Conservation (phyloP, 495 filamentous ascomycete species). For the Penicillium fimorum region DNA sequence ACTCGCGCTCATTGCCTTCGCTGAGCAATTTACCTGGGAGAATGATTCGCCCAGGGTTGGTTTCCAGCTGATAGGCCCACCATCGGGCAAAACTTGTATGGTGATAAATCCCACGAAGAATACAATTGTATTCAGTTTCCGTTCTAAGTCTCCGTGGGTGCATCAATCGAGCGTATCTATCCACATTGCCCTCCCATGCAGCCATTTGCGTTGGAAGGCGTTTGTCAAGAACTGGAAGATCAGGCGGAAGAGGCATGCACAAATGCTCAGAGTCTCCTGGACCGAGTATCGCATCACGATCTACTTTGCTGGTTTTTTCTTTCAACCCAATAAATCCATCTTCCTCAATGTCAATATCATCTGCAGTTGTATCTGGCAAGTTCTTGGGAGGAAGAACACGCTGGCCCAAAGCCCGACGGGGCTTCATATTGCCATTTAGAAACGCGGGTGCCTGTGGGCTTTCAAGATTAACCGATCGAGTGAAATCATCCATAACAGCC, state of each 20-base stretch:
- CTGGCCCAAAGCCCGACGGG: constrained; percentile 19
- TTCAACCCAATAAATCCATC: constrained; percentile 21
- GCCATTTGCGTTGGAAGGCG: constrained; percentile 25
- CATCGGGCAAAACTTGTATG: constrained; percentile 27
- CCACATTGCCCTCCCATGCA: constrained; percentile 28
- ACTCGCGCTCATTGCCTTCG: constrained; percentile 10
- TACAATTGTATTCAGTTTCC: constrained; percentile 18
- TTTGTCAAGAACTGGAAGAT: constrained; percentile 30
- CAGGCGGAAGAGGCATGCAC: constrained; percentile 25
- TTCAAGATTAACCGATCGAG: constrained; percentile 23
- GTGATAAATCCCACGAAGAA: constrained; percentile 30
- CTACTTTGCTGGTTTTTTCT: constrained; percentile 11
- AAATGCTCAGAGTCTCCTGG: constrained; percentile 14
- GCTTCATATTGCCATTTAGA: constrained; percentile 34
- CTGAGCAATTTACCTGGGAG: constrained; percentile 14
- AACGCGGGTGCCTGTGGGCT: constrained; percentile 15
- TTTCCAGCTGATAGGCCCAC: constrained; percentile 25
- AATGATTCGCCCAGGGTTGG: constrained; percentile 12
- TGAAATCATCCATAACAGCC: constrained; percentile 29
- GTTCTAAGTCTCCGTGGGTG: constrained; percentile 17
- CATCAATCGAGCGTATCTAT: constrained; percentile 27
- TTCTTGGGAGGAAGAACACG: constrained; percentile 14
- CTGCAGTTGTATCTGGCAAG: constrained; percentile 14
- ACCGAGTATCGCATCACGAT: constrained; percentile 12
- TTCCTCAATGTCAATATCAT: constrained; percentile 25